These are phyloP conservation scores for Tricladium varicosporioides DNA, from an alignment of 2,329 filamentous ascomycete genomes.

Conservation along the genomic window DNA sequence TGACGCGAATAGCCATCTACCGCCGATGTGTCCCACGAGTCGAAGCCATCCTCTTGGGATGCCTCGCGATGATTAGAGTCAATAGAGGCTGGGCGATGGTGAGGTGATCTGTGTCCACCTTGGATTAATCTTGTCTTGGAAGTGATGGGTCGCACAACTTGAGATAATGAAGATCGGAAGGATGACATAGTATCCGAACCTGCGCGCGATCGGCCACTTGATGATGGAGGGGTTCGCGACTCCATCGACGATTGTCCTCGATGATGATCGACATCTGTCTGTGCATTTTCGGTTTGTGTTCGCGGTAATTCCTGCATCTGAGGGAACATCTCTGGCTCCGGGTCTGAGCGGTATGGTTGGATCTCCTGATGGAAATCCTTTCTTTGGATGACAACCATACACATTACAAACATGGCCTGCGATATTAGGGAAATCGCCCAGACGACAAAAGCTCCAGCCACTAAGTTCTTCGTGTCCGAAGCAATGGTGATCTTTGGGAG, in stretches of 20 bases:
- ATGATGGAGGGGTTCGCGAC: constrained; percentile 34
- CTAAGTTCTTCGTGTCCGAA: constrained; percentile 19
- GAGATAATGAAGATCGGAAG: constrained; percentile 47
- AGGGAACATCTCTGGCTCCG: constrained; percentile 17
- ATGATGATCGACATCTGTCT: constrained; percentile 12
- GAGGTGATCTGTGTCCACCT: constrained; percentile 37
- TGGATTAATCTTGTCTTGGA: constrained; percentile 56
- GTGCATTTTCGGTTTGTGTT: constrained; percentile 15
- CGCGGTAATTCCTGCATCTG: constrained; percentile 22
- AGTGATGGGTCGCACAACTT: constrained; percentile 51
- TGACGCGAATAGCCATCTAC: constrained; percentile 63
- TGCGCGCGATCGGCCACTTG: constrained; percentile 45
- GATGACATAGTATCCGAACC: constrained; percentile 46
- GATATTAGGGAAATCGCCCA: constrained; percentile 30
- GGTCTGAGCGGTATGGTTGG: constrained; percentile 24
- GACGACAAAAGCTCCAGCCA: constrained; percentile 28
- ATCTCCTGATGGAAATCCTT: constrained; percentile 30
- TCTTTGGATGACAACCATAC: constrained; percentile 27
- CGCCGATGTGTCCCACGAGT: constrained; percentile 71
- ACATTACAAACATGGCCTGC: constrained; percentile 30
- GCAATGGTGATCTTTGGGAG: constrained; percentile 22
- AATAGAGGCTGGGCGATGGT: constrained; percentile 46
- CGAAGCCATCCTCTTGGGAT: constrained; percentile 60
- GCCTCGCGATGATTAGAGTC: constrained; percentile 40
- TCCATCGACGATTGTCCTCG: constrained; percentile 22